These are phyloP conservation scores for Barnettozyma botsteinii DNA, from an alignment of 805 yeast genomes.

Conservation along the genomic window DNA sequence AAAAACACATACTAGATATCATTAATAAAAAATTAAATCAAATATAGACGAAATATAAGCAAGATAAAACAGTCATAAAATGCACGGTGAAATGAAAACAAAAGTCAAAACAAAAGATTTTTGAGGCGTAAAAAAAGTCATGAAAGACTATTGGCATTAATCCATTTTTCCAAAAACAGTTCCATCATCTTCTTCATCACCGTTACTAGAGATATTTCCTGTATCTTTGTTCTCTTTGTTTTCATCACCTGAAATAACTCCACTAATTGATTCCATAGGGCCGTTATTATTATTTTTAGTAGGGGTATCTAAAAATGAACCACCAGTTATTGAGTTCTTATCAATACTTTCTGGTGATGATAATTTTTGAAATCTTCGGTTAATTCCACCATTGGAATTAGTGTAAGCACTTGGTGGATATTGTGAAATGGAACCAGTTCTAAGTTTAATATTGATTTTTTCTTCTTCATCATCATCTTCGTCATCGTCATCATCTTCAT, in stretches of 20 bases:
- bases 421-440: constrained; percentile 40
- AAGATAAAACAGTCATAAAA: background rate
- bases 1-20: too few species aligned
- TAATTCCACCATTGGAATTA: background rate
- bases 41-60: background rate
- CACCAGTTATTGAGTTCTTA: constrained; percentile 24
- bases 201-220: background rate
- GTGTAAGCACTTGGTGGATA: constrained; percentile 35
- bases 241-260: constrained; percentile 5
- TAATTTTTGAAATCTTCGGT: constrained; percentile 1
- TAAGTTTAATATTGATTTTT: constrained; percentile 16
- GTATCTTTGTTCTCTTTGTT: constrained; percentile 7
- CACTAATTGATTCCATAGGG: constrained; percentile 3
- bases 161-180: constrained; percentile 37
- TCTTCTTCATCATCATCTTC: constrained; percentile 6
- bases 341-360: constrained; percentile 7
- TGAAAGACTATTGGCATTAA: constrained; percentile 4
- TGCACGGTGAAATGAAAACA: background rate
- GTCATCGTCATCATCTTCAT: constrained; percentile 6
- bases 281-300: constrained; percentile 7
- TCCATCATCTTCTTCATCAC: constrained; percentile 23
- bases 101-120: background rate
- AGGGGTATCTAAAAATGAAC: constrained; percentile 30
- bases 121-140: background rate
- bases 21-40: too few species aligned